Evolutionary conservation across 2,329 filamentous ascomycete genomes (phyloP), one percentile per base, ranked within the genome.

Genomic region (Xylariaceae sp.): DNA sequence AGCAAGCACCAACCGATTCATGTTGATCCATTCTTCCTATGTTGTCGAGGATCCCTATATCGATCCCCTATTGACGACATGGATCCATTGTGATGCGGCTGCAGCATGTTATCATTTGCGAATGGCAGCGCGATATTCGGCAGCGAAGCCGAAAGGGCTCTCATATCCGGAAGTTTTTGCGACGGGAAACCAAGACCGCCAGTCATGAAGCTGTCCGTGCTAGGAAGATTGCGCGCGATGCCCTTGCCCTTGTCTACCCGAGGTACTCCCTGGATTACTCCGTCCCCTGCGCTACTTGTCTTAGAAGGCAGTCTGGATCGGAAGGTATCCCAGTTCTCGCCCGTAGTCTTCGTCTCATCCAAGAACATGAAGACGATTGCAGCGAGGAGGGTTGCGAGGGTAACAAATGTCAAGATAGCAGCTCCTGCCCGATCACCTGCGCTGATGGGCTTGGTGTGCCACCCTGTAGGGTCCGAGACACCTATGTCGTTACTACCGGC

Each of bases 341-440:
- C 37, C 3, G 59, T 8, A 7, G 66, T 63, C 59, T 66, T 67
- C 4, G 69, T 73, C 66, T 84, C 81, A 62, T 84, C 82, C 17
- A 76, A 59, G 15, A 82, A 59, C 63, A 83, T 73, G 73, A 79
- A 82, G 4, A 74, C 50, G 5, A 79, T 67, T n/a, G 83, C 83
- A 1, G 78, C 78, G 23, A 87, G 62, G 45, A 89, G 74, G 5
- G 77, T 73, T 4, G 79, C 68, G 1, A 90, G 70, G 2, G 87
- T 71, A 4, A 86, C 53, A 2, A 83, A 72, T 1, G 88, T 92
- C 54, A 79, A 64, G 61, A 91, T 81, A 9, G 82, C 82, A 44
- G 88, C 89, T 9, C 88, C 90, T 5, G 83, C 87, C 62, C 78
- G 83, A 68, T 92, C 89, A 6, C 79, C 84, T 1, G 78, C 78